A percentile compares a stretch with the other conserved stretches of the same genome.
Conservation (phyloP, 139 green algal genomes). For the Volvox africanus region DNA sequence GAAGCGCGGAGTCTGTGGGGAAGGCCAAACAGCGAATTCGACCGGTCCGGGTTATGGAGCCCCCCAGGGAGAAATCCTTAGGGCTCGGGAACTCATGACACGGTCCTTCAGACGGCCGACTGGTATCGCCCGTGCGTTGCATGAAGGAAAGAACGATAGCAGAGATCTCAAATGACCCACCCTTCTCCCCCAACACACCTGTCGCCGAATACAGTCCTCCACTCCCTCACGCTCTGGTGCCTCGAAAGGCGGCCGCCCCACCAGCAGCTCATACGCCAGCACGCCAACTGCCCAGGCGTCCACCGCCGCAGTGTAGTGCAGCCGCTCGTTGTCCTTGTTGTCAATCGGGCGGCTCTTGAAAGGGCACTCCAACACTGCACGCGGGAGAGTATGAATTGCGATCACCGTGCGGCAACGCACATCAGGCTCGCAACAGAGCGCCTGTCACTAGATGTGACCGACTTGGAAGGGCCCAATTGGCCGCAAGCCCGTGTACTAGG, state of each 20-base stretch:
- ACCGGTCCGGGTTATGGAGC: too few relatives aligned
- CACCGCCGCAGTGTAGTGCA: slow-evolving; percentile 68
- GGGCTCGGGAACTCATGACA: too few relatives aligned
- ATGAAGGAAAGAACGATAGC: too few relatives aligned
- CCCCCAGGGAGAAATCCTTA: too few relatives aligned
- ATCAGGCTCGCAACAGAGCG: not conserved
- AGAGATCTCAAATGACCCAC: too few relatives aligned
- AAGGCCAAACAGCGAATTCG: too few relatives aligned
- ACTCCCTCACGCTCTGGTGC: slow-evolving; percentile 59
- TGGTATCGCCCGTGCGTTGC: too few relatives aligned
- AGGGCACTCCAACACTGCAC: slow-evolving; percentile 72
- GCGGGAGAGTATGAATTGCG: not conserved
- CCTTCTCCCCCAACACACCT: slow-evolving; percentile 22
- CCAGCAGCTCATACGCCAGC: slow-evolving; percentile 62
- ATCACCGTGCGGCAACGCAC: not conserved
- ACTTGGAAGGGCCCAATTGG: too few relatives aligned
- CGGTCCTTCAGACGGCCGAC: too few relatives aligned
- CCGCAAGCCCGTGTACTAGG: too few relatives aligned
- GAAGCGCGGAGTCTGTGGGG: slow-evolving; percentile 44
- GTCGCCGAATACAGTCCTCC: slow-evolving; percentile 74
- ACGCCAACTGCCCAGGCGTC: slow-evolving; percentile 65
- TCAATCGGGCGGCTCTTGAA: slow-evolving; percentile 78
- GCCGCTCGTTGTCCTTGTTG: slow-evolving; percentile 74
- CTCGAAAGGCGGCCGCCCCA: slow-evolving; percentile 62
- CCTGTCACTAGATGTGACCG: too few relatives aligned